Percentiles rank a stretch among this genome's conserved stretches.
Evolutionary conservation across 169 alveolate genomes (phyloP).

Genomic region (Plasmodium relictum): DNA sequence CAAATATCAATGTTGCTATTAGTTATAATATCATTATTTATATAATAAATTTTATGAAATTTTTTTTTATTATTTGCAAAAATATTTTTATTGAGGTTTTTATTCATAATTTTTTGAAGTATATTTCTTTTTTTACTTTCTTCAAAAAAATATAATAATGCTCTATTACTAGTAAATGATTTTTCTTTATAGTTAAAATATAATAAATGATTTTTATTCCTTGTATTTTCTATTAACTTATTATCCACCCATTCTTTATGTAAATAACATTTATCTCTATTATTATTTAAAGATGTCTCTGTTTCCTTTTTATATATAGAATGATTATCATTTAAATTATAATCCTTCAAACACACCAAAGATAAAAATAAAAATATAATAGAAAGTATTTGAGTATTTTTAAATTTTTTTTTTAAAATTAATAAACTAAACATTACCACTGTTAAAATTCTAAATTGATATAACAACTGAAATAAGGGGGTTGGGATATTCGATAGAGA

Average conservation of each 20-base stretch:
- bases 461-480: conserved; percentile 61
- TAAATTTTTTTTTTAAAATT: conserved; percentile 31
- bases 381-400: conserved; percentile 21
- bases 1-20: too few species aligned
- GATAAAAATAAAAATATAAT: conserved; percentile 45
- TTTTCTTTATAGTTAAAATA: neutral
- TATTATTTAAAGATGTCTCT: neutral
- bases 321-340: conserved; percentile 9
- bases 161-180: neutral
- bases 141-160: neutral
- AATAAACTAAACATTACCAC: conserved; percentile 42
- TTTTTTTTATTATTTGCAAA: neutral
- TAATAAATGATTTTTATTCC: neutral
- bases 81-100: neutral
- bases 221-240: neutral
- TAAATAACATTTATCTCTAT: neutral
- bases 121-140: neutral
- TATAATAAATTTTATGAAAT: neutral
- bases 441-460: conserved; percentile 47
- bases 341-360: conserved; percentile 60
- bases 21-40: neutral
- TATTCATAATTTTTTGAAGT: neutral
- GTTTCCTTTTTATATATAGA: neutral
- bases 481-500: conserved; percentile 43
- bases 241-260: neutral